Percentiles rank a stretch among this genome's conserved stretches.
Conservation (phyloP, 805 yeast genomes). For the Metschnikowia picachoensis region DNA sequence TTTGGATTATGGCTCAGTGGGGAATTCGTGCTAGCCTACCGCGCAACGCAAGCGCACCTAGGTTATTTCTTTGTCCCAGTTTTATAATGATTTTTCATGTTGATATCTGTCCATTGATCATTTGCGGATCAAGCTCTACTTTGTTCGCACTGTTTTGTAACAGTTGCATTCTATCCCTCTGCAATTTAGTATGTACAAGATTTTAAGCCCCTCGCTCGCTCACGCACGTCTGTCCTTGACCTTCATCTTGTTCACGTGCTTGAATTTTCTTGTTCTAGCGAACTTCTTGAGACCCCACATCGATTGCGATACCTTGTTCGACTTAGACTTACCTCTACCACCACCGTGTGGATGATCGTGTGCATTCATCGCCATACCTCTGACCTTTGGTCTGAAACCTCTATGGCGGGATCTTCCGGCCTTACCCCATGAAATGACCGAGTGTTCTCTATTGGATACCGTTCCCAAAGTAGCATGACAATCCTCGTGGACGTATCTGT, state of each 20-base stretch:
- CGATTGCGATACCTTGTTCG: constrained; percentile 88
- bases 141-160: too few species aligned
- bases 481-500: constrained; percentile 78
- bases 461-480: constrained; percentile 94
- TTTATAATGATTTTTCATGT: background rate
- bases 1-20: constrained; percentile 7
- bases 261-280: constrained; percentile 90
- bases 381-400: constrained; percentile 91
- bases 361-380: constrained; percentile 98
- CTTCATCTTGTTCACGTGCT: constrained; percentile 76
- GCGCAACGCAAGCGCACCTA: background rate
- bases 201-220: background rate
- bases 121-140: too few species aligned
- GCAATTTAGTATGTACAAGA: constrained; percentile 4
- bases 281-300: constrained; percentile 98
- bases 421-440: constrained; percentile 85
- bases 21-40: constrained; percentile 2
- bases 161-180: too few species aligned
- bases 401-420: constrained; percentile 93
- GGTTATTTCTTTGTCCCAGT: background rate
- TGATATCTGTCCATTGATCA: too few species aligned
- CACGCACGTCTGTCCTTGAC: constrained; percentile 77
- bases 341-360: constrained; percentile 99
- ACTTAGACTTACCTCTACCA: constrained; percentile 99
- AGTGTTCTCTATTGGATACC: constrained; percentile 90